Conservation (phyloP, 2,329 filamentous ascomycete genomes). For the Endoconidiophora laricicola region DNA sequence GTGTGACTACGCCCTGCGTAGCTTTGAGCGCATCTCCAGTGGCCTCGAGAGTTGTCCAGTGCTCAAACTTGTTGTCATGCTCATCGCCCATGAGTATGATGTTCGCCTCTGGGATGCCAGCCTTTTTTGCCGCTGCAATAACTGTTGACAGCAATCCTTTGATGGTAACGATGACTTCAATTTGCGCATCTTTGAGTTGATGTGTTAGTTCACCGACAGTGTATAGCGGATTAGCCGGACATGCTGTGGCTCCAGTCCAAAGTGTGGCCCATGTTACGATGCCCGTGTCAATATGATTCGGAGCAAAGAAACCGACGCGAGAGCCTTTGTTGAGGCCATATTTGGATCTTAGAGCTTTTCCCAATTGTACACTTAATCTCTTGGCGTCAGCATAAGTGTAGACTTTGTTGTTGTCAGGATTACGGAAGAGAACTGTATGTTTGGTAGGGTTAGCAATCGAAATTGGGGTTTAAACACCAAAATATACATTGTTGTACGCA, state of each 20-base stretch:
- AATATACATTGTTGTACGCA: not conserved
- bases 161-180: slow-evolving; percentile 63
- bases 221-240: slow-evolving; percentile 80
- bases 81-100: slow-evolving; percentile 63
- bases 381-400: slow-evolving; percentile 59
- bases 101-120: slow-evolving; percentile 51
- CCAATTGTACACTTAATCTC: slow-evolving; percentile 54
- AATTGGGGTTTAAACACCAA: not conserved
- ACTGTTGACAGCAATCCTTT: slow-evolving; percentile 46
- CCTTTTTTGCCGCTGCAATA: slow-evolving; percentile 48
- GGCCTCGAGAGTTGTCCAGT: slow-evolving; percentile 50
- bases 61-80: slow-evolving; percentile 46
- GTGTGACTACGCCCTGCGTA: slow-evolving; percentile 31
- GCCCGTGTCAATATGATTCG: slow-evolving; percentile 74
- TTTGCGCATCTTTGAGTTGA: slow-evolving; percentile 64
- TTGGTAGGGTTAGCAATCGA: slow-evolving; percentile 1
- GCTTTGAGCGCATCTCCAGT: not conserved
- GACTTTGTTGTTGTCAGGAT: slow-evolving; percentile 47
- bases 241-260: slow-evolving; percentile 69
- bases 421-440: slow-evolving; percentile 54
- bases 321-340: slow-evolving; percentile 74
- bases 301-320: slow-evolving; percentile 65
- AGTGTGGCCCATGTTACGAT: slow-evolving; percentile 59
- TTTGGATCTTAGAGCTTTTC: slow-evolving; percentile 54
- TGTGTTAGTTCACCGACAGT: slow-evolving; percentile 69